These are phyloP conservation scores for Lasiodiplodia gonubiensis DNA, from an alignment of 2,329 filamentous ascomycete genomes.

Conservation along the genomic window DNA sequence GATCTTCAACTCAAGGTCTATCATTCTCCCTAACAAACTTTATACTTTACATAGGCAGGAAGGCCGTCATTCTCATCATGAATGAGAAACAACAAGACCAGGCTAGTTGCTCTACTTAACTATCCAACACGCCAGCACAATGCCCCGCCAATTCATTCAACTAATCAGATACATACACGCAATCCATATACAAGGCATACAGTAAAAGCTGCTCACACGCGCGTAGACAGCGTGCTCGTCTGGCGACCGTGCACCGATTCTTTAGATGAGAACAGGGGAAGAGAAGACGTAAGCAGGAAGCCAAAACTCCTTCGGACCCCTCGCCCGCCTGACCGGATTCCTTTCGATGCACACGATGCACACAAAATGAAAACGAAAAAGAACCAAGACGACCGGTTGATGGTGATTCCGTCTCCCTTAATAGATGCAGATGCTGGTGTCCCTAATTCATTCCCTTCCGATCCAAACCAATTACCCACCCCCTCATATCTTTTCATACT, in stretches of 20 bases:
- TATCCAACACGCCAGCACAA: background rate
- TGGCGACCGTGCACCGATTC: background rate
- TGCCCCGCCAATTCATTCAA: too few relatives aligned
- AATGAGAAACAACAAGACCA: background rate
- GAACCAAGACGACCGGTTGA: background rate
- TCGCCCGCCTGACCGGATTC: background rate
- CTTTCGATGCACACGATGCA: conserved; percentile 16
- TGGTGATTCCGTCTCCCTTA: background rate
- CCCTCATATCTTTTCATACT: background rate
- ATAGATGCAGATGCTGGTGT: conserved; percentile 7
- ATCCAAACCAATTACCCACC: background rate
- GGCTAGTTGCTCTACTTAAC: background rate
- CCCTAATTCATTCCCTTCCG: background rate
- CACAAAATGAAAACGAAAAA: background rate
- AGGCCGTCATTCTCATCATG: too few relatives aligned
- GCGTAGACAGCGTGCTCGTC: background rate
- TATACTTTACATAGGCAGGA: too few relatives aligned
- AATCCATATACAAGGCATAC: background rate
- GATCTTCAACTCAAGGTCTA: too few relatives aligned
- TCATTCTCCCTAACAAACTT: too few relatives aligned
- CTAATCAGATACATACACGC: background rate
- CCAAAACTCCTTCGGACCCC: conserved; percentile 5
- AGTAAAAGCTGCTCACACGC: background rate
- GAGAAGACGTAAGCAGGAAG: background rate
- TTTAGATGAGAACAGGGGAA: background rate